These are phyloP conservation scores for Ilex aquifolium DNA, from an alignment of 257 asterid species.

Conservation along the genomic window DNA sequence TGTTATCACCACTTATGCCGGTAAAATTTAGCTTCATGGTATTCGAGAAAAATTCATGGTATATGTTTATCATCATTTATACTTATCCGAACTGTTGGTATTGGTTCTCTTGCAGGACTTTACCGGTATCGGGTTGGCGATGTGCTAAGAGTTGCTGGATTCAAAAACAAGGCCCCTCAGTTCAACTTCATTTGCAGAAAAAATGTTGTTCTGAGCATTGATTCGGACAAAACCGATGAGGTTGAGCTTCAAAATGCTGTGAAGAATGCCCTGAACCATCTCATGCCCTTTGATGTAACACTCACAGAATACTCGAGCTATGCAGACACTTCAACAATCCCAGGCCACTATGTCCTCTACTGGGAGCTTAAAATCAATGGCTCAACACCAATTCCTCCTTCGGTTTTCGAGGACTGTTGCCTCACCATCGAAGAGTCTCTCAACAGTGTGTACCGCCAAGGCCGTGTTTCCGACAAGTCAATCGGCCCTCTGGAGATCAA, in stretches of 20 bases:
- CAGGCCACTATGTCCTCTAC: conserved; percentile 33
- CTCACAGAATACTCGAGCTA: conserved; percentile 34
- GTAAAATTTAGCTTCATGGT: conserved; percentile 9
- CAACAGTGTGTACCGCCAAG: conserved; percentile 29
- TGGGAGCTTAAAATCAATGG: conserved; percentile 27
- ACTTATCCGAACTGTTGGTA: no score
- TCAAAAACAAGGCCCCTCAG: conserved; percentile 38
- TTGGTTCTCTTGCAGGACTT: conserved; percentile 22
- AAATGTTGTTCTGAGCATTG: conserved; percentile 31
- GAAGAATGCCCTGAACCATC: conserved; percentile 19
- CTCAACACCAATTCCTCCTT: conserved; percentile 16
- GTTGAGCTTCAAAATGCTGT: conserved; percentile 32
- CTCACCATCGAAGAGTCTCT: conserved; percentile 28
- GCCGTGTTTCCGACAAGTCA: conserved; percentile 26
- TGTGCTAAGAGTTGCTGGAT: conserved; percentile 33
- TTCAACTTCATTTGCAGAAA: conserved; percentile 35
- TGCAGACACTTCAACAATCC: conserved; percentile 31
- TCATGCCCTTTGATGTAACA: conserved; percentile 21
- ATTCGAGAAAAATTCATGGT: no score
- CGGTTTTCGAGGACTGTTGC: conserved; percentile 30
- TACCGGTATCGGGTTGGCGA: conserved; percentile 39
- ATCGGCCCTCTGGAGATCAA: conserved; percentile 34
- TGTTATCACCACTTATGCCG: conserved; percentile 41
- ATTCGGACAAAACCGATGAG: conserved; percentile 30
- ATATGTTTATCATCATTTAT: no score